Percentiles rank a stretch among this genome's conserved stretches.
Evolutionary conservation across 345 rosid species (phyloP).

Genomic region (Populus tremula): DNA sequence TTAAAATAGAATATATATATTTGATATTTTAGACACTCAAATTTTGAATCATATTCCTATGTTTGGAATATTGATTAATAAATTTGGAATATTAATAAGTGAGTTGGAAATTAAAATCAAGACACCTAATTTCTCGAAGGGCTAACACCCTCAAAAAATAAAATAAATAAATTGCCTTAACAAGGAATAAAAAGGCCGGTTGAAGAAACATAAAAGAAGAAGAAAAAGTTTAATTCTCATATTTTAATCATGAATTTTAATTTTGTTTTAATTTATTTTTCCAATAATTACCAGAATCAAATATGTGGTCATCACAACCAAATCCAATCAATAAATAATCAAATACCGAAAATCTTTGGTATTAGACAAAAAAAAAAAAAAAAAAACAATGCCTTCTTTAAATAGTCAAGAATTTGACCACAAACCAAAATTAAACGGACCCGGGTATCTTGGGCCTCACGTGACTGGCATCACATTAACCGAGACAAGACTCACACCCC

Average conservation of each 20-base stretch:
- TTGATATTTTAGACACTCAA: no score
- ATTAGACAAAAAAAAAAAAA: no score
- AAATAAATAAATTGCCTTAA: no score
- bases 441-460: constrained; percentile 91
- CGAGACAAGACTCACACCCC: constrained; percentile 5
- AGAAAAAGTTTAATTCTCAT: neutral
- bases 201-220: no score
- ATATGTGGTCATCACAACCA: neutral
- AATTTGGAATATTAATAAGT: no score
- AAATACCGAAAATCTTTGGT: neutral
- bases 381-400: neutral
- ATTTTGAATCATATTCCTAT: no score
- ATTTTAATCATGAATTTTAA: neutral
- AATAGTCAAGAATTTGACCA: constrained; percentile 40
- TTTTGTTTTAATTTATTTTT: no score
- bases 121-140: neutral
- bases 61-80: no score
- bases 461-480: constrained; percentile 37
- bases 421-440: constrained; percentile 19
- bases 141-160: no score
- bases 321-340: neutral
- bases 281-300: neutral
- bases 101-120: no score
- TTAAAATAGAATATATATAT: neutral
- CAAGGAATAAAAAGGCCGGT: no score